phyloP scores from a whole-genome alignment of 805 yeast species.

The Kurtzmaniella fragi region DNA sequence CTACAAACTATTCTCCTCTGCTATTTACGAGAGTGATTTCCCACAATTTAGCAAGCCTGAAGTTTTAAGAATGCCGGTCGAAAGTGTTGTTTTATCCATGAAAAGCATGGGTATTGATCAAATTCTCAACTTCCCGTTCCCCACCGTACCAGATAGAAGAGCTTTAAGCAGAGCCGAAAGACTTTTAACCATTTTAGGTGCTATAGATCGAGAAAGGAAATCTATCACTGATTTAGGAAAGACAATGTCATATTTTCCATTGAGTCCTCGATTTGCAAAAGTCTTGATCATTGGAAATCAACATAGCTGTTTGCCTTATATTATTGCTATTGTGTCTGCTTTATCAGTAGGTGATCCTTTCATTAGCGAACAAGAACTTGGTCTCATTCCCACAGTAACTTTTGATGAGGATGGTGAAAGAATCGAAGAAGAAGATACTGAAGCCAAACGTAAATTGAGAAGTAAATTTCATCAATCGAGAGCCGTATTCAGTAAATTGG shows the following conservation, averaged over 20 bases:
- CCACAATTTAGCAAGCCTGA: conserved; percentile 83
- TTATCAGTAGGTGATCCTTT: conserved; percentile 93
- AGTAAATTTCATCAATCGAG: conserved; percentile 55
- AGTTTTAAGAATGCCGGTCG: conserved; percentile 91
- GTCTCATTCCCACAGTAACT: conserved; percentile 30
- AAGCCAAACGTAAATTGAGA: conserved; percentile 37
- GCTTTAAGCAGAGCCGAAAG: conserved; percentile 63
- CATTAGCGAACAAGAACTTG: conserved; percentile 67
- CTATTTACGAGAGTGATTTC: conserved; percentile 85
- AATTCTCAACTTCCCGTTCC: conserved; percentile 89
- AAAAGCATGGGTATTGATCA: conserved; percentile 95
- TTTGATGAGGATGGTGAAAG: conserved; percentile 21
- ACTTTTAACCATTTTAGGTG: conserved; percentile 70
- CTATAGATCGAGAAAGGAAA: conserved; percentile 50
- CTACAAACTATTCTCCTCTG: conserved; percentile 87
- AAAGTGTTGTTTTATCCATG: conserved; percentile 93
- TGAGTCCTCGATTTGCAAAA: conserved; percentile 90
- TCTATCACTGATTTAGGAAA: conserved; percentile 73
- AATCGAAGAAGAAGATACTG: conserved; percentile 36
- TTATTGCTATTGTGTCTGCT: conserved; percentile 89
- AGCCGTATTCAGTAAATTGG: conserved; percentile 60
- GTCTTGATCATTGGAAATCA: conserved; percentile 87
- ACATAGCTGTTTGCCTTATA: conserved; percentile 74
- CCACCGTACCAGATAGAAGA: conserved; percentile 77
- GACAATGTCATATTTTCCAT: conserved; percentile 85